Base-by-base conservation (phyloP, 768 basidiomycete genomes). In the Auricularia heimuer region DNA sequence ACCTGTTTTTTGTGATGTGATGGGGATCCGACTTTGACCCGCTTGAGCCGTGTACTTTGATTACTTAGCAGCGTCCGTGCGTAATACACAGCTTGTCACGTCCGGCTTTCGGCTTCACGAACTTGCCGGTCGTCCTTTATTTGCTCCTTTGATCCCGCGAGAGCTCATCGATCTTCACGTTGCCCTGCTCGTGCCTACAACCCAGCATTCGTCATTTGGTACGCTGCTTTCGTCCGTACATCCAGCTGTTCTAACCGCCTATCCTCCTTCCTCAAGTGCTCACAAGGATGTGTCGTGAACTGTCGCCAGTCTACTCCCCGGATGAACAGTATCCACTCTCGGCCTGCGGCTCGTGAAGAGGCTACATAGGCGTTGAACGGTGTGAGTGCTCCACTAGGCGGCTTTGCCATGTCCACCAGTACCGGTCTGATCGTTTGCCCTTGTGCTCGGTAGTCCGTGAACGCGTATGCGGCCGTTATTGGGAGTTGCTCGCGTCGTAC, bases 351-450 rank as follows among this genome's bases (percentile, higher is more conserved):
- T 24, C 73, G 64, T 11, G 79, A 81, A 2, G 80, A 65, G 34
- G 79, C 75, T 1, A 80, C 76, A 66, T 80, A 80, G 1, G 75
- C 61, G 60, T 79, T 80, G 73, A 80, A 80, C 1, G 74, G 61
- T 0, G 66, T 73, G 2, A 79, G 68, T 0, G 60, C 62, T 14
- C 74, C 74, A 0, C 69, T 65, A 1, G 76, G 78, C 11, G 76
- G 78, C 56, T 66, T 67, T 6, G 71, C 72, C 3, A 81, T 74
- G 66, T 81, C 78, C 2, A 81, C 74, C 1, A 81, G 62, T 0
- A 77, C 74, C 29, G 69, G 51, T 0, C 66, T 58, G 1, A 81
- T 71, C 1, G 79, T 81, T 66, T 82, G 79, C 0, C 79, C 80
- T 67, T 82, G 79, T 2, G 75, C 68, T 42, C 72, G 54, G 64